Conservation (phyloP, 805 yeast species). For the Myxozyma melibiosi region DNA sequence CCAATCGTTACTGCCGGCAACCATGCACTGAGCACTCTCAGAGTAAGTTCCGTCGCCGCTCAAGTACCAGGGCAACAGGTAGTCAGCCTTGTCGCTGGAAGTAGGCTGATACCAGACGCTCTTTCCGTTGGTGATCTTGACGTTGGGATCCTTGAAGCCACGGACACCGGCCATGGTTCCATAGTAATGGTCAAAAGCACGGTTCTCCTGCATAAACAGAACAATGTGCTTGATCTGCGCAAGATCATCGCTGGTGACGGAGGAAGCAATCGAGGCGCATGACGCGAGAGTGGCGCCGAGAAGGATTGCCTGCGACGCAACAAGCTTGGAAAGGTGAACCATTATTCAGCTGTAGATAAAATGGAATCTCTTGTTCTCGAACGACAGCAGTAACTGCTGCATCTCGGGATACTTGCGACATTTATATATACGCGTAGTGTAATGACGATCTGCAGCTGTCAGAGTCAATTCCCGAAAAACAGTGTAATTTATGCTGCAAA, state of each 20-base stretch:
- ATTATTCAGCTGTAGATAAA: not conserved
- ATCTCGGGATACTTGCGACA: not conserved
- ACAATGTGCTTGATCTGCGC: conserved; percentile 27
- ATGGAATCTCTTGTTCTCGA: not conserved
- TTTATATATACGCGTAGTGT: no score
- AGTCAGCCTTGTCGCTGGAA: conserved; percentile 19
- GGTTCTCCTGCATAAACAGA: conserved; percentile 37
- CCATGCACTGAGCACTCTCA: conserved; percentile 34
- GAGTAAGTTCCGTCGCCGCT: conserved; percentile 26
- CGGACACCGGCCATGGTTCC: conserved; percentile 39
- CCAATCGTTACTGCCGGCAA: conserved; percentile 38
- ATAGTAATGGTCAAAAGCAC: conserved; percentile 37
- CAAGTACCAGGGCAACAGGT: conserved; percentile 35
- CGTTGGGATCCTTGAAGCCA: conserved; percentile 37
- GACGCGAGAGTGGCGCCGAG: not conserved
- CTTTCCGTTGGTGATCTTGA: conserved; percentile 14
- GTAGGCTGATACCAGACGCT: conserved; percentile 35
- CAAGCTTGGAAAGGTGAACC: conserved; percentile 1
- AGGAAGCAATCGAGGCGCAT: not conserved
- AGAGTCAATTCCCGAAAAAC: no score
- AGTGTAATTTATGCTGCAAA: no score
- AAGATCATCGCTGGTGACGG: conserved; percentile 1
- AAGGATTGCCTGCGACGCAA: not conserved
- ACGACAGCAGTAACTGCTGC: not conserved
- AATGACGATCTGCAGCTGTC: no score